phyloP scores from a whole-genome alignment of 345 rosid species.

The Hibiscus tridactylites region DNA sequence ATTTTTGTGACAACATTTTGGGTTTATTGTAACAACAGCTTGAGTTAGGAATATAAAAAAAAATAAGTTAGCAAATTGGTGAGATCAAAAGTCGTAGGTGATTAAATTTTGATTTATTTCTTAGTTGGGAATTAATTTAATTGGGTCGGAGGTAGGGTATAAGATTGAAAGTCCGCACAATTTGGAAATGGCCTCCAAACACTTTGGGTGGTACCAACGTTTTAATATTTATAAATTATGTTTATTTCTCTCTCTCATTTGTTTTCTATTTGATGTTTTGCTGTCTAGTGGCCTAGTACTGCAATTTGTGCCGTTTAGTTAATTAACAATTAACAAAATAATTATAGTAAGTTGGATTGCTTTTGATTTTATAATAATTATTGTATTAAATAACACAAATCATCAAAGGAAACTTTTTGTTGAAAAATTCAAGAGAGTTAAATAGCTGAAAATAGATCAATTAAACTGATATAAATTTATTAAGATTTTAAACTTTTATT shows the following conservation, averaged over 20 bases:
- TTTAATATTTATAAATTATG: background rate
- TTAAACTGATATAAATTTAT: too few species aligned
- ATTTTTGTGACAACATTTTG: too few species aligned
- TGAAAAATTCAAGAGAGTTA: too few species aligned
- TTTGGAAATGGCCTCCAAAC: constrained; percentile 23
- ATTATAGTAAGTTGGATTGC: background rate
- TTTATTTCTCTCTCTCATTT: background rate
- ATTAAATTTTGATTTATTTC: too few species aligned
- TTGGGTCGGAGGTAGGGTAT: background rate
- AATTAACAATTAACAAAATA: background rate
- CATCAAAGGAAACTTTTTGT: too few species aligned
- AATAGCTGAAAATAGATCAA: too few species aligned
- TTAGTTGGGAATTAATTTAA: background rate
- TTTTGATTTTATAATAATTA: background rate
- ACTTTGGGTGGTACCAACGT: background rate
- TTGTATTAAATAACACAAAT: background rate
- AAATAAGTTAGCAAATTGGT: too few species aligned
- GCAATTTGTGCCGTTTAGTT: background rate
- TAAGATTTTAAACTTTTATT: too few species aligned
- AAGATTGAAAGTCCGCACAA: constrained; percentile 4
- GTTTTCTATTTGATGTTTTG: background rate
- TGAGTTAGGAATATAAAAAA: too few species aligned
- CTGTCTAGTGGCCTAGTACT: background rate
- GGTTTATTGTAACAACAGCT: too few species aligned
- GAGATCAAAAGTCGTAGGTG: too few species aligned